Evolutionary conservation across 805 yeast genomes (phyloP).

Genomic region (Saccharomycopsis selenospora): DNA sequence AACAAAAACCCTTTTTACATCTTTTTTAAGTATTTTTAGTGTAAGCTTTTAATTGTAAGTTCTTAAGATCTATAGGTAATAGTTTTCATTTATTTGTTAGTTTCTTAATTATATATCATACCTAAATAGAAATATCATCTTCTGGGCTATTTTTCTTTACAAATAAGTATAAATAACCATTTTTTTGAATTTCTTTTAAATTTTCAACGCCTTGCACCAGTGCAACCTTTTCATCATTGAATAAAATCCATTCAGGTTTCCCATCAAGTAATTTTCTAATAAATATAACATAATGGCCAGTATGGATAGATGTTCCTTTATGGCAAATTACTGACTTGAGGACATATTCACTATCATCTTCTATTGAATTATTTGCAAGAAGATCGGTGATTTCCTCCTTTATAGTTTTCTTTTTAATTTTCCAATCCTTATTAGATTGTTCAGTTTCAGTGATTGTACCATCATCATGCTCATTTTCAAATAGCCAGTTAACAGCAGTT

Average conservation of each 20-base stretch:
- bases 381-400: slow-evolving; percentile 15
- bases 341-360: slow-evolving; percentile 34
- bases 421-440: slow-evolving; percentile 12
- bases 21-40: too few relatives aligned
- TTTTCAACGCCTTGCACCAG: slow-evolving; percentile 36
- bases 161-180: slow-evolving; percentile 42
- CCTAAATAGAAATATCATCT: slow-evolving; percentile 8
- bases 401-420: slow-evolving; percentile 17
- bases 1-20: too few relatives aligned
- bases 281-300: slow-evolving; percentile 88
- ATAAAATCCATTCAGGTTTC: slow-evolving; percentile 58
- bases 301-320: slow-evolving; percentile 82
- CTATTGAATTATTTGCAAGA: slow-evolving; percentile 9
- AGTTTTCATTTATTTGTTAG: too few relatives aligned
- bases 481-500: slow-evolving; percentile 87
- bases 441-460: slow-evolving; percentile 37
- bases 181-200: slow-evolving; percentile 31
- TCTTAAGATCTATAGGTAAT: too few relatives aligned
- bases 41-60: too few relatives aligned
- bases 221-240: slow-evolving; percentile 78
- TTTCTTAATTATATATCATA: too few relatives aligned
- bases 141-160: slow-evolving; percentile 16
- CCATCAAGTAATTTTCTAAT: slow-evolving; percentile 39
- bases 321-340: slow-evolving; percentile 73
- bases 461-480: slow-evolving; percentile 70